These are phyloP conservation scores for Talaromyces albobiverticillius DNA, from an alignment of 2,329 filamentous ascomycete species.

Conservation along the genomic window DNA sequence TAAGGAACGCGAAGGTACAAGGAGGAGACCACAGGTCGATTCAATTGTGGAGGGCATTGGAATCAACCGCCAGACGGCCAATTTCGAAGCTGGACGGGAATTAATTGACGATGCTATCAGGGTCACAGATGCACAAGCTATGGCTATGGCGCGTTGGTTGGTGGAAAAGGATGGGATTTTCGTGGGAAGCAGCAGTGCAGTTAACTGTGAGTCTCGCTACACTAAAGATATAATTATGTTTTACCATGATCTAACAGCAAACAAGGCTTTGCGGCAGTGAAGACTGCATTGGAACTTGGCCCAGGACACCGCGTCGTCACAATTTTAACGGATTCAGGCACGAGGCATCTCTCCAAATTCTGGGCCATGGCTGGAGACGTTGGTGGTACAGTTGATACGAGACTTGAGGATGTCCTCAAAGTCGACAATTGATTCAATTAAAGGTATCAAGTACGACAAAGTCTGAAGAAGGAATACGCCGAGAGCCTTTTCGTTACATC, in stretches of 20 bases:
- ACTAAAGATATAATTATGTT: neutral
- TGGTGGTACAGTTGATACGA: slow-evolving; percentile 44
- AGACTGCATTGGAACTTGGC: slow-evolving; percentile 45
- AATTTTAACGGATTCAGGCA: slow-evolving; percentile 50
- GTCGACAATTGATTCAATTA: slow-evolving; percentile 23
- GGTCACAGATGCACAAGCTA: slow-evolving; percentile 84
- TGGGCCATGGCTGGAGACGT: slow-evolving; percentile 49
- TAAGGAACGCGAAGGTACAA: slow-evolving; percentile 86
- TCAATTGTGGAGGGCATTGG: slow-evolving; percentile 95
- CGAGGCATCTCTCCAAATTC: slow-evolving; percentile 51
- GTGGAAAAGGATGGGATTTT: slow-evolving; percentile 96
- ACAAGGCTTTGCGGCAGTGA: slow-evolving; percentile 47
- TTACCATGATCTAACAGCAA: slow-evolving; percentile 1
- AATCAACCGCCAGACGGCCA: slow-evolving; percentile 89
- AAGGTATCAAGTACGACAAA: neutral
- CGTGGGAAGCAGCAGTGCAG: slow-evolving; percentile 89
- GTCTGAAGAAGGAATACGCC: neutral
- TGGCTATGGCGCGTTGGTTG: slow-evolving; percentile 91
- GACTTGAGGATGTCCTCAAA: slow-evolving; percentile 45
- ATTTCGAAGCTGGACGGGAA: slow-evolving; percentile 83
- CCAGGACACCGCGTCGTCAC: slow-evolving; percentile 50
- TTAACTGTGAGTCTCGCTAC: slow-evolving; percentile 68
- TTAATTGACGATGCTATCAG: slow-evolving; percentile 86
- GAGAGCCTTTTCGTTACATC: neutral
- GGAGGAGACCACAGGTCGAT: slow-evolving; percentile 87